Conservation (phyloP, 768 basidiomycete genomes). For the Coprinopsis strossmayeri region DNA sequence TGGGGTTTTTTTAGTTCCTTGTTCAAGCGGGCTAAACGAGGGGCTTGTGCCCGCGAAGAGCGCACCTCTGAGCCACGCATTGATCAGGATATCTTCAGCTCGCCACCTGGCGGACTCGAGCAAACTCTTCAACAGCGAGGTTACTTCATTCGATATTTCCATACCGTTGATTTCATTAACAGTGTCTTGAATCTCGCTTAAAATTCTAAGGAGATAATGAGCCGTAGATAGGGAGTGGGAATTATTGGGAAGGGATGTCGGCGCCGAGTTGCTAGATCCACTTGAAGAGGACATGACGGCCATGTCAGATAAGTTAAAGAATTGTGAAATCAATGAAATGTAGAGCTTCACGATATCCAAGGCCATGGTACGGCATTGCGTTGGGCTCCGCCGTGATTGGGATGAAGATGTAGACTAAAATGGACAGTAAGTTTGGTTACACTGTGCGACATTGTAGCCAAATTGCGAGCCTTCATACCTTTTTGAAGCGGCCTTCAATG, state of each 20-base stretch:
- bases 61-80: constrained; percentile 79
- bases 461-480: constrained; percentile 40
- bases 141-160: constrained; percentile 74
- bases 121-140: constrained; percentile 61
- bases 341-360: constrained; percentile 83
- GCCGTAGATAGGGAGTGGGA: constrained; percentile 80
- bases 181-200: constrained; percentile 83
- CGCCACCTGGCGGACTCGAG: constrained; percentile 83
- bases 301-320: constrained; percentile 71
- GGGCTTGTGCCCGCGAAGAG: too few relatives aligned
- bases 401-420: constrained; percentile 22
- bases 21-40: background rate
- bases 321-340: constrained; percentile 76
- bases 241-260: constrained; percentile 59
- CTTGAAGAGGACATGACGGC: constrained; percentile 53
- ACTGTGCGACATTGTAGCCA: constrained; percentile 4
- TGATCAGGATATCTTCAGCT: constrained; percentile 75
- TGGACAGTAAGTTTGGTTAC: constrained; percentile 15
- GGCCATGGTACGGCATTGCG: constrained; percentile 83
- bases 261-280: constrained; percentile 31
- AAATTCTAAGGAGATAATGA: constrained; percentile 71
- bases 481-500: constrained; percentile 90
- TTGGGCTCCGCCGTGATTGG: constrained; percentile 67
- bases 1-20: background rate
- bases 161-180: constrained; percentile 73